Conservation (phyloP, 176 grass and related monocot genomes). For the Aechmea fasciata region DNA sequence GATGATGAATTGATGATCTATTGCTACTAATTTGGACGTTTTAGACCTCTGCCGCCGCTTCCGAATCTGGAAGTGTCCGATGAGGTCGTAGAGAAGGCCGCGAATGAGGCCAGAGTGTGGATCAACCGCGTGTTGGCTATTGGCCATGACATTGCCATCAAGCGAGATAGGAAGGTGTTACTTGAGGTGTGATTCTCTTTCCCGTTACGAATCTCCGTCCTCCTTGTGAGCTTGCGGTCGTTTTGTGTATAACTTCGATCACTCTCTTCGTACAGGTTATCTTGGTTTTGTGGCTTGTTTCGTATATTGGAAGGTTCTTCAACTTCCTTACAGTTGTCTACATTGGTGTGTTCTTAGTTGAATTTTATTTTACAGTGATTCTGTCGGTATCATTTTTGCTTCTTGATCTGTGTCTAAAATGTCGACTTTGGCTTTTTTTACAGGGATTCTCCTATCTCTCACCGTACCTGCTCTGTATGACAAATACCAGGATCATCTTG, state of each 20-base stretch:
- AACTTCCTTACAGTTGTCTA: slow-evolving; percentile 90
- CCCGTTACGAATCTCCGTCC: neutral
- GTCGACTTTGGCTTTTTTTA: slow-evolving; percentile 9
- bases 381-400: slow-evolving; percentile 23
- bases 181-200: slow-evolving; percentile 32
- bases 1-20: neutral
- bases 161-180: slow-evolving; percentile 72
- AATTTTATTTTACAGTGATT: slow-evolving; percentile 1
- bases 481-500: slow-evolving; percentile 74
- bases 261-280: slow-evolving; percentile 41
- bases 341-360: slow-evolving; percentile 48
- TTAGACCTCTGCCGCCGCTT: slow-evolving; percentile 82
- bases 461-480: slow-evolving; percentile 67
- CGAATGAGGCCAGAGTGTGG: slow-evolving; percentile 44
- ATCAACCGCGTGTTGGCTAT: slow-evolving; percentile 61
- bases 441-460: slow-evolving; percentile 51
- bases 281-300: slow-evolving; percentile 59
- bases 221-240: neutral
- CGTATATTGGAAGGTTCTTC: slow-evolving; percentile 70
- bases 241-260: slow-evolving; percentile 9
- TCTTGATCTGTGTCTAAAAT: neutral
- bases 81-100: slow-evolving; percentile 51
- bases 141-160: slow-evolving; percentile 70
- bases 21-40: slow-evolving; percentile 9
- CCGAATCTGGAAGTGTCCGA: slow-evolving; percentile 88